Base-by-base conservation (phyloP, 805 yeast genomes). In the Monosporozyma unispora region DNA sequence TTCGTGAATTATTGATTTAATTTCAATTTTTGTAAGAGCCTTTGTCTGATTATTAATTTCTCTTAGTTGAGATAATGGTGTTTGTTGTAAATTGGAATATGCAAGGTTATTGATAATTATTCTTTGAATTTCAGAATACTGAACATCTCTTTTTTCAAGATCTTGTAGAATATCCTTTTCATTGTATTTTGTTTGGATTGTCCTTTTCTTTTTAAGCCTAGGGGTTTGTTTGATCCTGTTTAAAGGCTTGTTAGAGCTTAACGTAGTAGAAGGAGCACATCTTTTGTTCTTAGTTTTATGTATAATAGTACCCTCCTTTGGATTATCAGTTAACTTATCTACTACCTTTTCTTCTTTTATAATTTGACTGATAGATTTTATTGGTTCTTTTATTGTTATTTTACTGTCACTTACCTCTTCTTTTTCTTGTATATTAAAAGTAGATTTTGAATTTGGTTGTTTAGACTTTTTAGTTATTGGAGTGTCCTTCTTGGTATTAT, bases 51-150 rank as follows among this genome's bases (percentile, higher is more conserved):
- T 77, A 61, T 81, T 79, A 22, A 87, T 81, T n/a, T 78, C 71
- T 46, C 75, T 78, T 50, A 91, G 70, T 42, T 76, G 76, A 7
- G 85, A 75, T n/a, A 91, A 73, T 5, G 98, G 97, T 0, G 95
- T 87, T 38, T 93, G 90, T 22, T 89, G 79, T 21, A 88, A 75
- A 50, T 96, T 77, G 4, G 97, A 86, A 67, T 86, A 93, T 14
- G 98, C 97, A 51, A 91, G 72, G 64, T 87, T 93, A 62, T 93
- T 93, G 44, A 81, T 76, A 45, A 89, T 70, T 10, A 87, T 75
- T 62, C 84, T 82, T 47, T 76, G 76, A 44, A 87, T 70, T 44
- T 80, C 81, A 12, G 4, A 3, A 11, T 10, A 22, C 9, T 39
- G 3, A 5, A 21, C 22, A 3, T 21, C n/a, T n/a, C 22, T 41